Base-by-base conservation (phyloP, 1,139 yeast genomes). In the Pichia kudriavzevii region DNA sequence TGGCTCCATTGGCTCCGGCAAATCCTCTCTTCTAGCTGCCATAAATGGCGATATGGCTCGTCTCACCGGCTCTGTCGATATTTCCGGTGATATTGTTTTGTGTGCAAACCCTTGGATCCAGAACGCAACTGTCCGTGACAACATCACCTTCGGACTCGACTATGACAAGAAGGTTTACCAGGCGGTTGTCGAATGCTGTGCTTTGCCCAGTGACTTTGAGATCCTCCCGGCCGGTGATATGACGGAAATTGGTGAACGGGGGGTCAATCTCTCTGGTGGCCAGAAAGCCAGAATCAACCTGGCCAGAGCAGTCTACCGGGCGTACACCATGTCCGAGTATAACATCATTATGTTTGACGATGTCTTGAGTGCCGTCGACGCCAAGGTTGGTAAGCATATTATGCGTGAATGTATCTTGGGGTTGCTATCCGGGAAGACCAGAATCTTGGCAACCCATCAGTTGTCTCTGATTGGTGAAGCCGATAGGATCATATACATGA, bases 181-280 rank as follows among this genome's bases (percentile, higher is more conserved):
- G 1, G 55, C 61, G 5, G 78, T 80, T 9, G 56, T 85, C 25
- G 59, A 65, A 30, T 75, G 75, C 3, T 84, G 95, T 58, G 72
- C 87, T 1, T 66, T 85, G 38, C 65, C 67, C 34, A 70, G 77
- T 29, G 95, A 85, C 59, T 63, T 85, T 42, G 76, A 74, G 16
- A 66, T 68, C 31, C 62, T 85, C 33, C 84, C 91, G 3, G 93
- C 81, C 26, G 91, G 95, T 38, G 96, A 87, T 52, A 55, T 58
- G 34, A 83, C 95, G 3, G 95, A 85, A 58, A 81, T 87, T 40
- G 96, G 96, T 43, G 96, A 87, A 56, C 72, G 94, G 47, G 96
- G 96, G 46, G 82, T 87, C 46, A 85, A 93, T 0, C 61, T 87
- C 28, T 83, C 95, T 4, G 96, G 96, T 40, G 96, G 96, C 28